Percentiles rank a stretch among this genome's conserved stretches.
phyloP scores from a whole-genome alignment of 1,284 basidiomycete species.

The Lentinula novae-zelandiae region DNA sequence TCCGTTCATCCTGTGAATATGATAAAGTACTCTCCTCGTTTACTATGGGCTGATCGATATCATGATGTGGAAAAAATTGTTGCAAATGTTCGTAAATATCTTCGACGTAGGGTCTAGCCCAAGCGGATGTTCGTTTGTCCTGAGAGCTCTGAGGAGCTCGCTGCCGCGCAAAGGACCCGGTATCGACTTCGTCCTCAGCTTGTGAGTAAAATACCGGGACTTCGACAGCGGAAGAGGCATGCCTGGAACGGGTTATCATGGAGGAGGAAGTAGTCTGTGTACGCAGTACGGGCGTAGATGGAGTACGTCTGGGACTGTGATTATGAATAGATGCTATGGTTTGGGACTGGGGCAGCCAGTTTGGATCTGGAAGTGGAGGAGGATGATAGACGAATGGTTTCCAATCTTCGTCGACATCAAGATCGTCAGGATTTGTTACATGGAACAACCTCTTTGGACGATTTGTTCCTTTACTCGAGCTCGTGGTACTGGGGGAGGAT shows the following conservation, averaged over 20 bases:
- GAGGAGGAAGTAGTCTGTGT: not conserved
- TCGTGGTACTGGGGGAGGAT: slow-evolving; percentile 21
- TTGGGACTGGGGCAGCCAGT: not conserved
- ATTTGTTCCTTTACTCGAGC: slow-evolving; percentile 21
- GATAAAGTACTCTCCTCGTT: slow-evolving; percentile 42
- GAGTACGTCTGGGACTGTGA: not conserved
- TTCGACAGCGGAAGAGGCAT: not conserved
- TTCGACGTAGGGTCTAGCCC: slow-evolving; percentile 81
- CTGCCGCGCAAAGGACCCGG: slow-evolving; percentile 25
- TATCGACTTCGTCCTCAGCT: slow-evolving; percentile 21
- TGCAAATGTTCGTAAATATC: slow-evolving; percentile 85
- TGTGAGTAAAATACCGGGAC: slow-evolving; percentile 12
- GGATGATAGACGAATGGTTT: slow-evolving; percentile 4
- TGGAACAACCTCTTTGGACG: slow-evolving; percentile 20
- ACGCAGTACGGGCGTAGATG: slow-evolving; percentile 8
- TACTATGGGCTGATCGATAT: slow-evolving; percentile 87
- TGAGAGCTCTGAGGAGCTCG: slow-evolving; percentile 22
- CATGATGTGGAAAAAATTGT: slow-evolving; percentile 87
- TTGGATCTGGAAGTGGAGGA: not conserved
- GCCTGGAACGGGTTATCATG: not conserved
- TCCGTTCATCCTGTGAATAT: not conserved
- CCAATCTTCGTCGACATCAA: slow-evolving; percentile 27
- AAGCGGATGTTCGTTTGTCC: slow-evolving; percentile 37
- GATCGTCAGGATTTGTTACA: slow-evolving; percentile 28
- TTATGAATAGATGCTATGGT: not conserved